Evolutionary conservation across 345 rosid species (phyloP).

Genomic region (Brassica incana): DNA sequence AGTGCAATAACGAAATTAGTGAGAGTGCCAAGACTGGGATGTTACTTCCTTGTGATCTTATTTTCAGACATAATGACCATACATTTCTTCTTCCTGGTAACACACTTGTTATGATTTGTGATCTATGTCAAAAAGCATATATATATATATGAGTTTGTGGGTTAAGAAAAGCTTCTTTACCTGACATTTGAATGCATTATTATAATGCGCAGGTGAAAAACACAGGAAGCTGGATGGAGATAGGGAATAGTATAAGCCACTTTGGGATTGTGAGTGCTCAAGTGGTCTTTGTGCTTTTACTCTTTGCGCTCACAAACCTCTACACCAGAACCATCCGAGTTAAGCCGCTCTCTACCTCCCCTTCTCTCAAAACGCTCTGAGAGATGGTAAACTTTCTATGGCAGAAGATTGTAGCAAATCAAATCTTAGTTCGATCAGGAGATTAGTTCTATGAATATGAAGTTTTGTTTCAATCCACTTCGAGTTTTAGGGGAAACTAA

Average conservation of each 20-base stretch:
- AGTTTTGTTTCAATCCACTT: background rate
- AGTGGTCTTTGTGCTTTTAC: conserved; percentile 88
- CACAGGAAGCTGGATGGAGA: conserved; percentile 99
- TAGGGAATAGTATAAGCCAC: conserved; percentile 94
- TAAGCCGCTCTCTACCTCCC: conserved; percentile 40
- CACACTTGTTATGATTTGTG: background rate
- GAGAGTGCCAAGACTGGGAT: conserved; percentile 76
- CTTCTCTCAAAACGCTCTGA: conserved; percentile 60
- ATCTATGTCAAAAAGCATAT: background rate
- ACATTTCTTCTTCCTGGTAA: conserved; percentile 95
- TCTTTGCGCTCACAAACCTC: conserved; percentile 79
- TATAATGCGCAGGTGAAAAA: conserved; percentile 59
- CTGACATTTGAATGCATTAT: background rate
- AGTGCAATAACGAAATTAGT: conserved; percentile 86
- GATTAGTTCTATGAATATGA: background rate
- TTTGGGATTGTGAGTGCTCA: conserved; percentile 96
- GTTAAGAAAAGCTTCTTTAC: background rate
- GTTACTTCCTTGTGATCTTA: conserved; percentile 90
- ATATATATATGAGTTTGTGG: background rate
- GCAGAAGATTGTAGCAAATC: background rate
- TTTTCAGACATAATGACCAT: conserved; percentile 94
- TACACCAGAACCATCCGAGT: conserved; percentile 74
- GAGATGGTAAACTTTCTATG: background rate
- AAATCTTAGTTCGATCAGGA: conserved; percentile 3
- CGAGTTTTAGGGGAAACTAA: background rate